Conservation (phyloP, 2,329 filamentous ascomycete species). For the Trichoderma atroviride region DNA sequence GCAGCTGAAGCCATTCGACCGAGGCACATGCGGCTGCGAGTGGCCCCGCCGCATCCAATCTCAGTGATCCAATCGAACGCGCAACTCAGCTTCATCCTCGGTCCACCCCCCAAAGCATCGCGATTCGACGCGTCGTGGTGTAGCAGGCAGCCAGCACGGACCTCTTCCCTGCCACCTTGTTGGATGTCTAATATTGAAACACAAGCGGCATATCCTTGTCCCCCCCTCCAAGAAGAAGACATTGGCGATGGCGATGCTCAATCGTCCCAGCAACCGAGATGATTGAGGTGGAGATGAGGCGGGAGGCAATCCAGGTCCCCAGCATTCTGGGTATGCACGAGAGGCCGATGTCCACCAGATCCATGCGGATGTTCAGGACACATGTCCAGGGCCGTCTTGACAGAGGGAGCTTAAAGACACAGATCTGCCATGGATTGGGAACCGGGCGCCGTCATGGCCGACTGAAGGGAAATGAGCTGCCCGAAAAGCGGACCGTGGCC, state of each 20-base stretch:
- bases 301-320: slow-evolving; percentile 13
- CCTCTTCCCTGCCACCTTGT: slow-evolving; percentile 22
- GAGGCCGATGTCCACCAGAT: slow-evolving; percentile 15
- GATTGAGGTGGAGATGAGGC: slow-evolving; percentile 16
- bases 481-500: slow-evolving; percentile 23
- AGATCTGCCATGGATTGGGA: slow-evolving; percentile 23
- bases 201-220: slow-evolving; percentile 10
- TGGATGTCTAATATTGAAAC: slow-evolving; percentile 16
- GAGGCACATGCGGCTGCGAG: slow-evolving; percentile 23
- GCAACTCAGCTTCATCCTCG: slow-evolving; percentile 10
- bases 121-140: slow-evolving; percentile 25
- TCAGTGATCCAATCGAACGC: slow-evolving; percentile 12
- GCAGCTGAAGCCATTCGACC: slow-evolving; percentile 24
- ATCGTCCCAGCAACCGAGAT: slow-evolving; percentile 21
- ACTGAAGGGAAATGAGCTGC: slow-evolving; percentile 23
- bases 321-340: slow-evolving; percentile 20
- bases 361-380: slow-evolving; percentile 18
- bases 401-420: slow-evolving; percentile 17
- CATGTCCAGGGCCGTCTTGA: slow-evolving; percentile 13
- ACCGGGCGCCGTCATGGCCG: slow-evolving; percentile 11
- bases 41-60: slow-evolving; percentile 15
- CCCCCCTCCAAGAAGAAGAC: not conserved
- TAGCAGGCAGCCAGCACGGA: slow-evolving; percentile 17
- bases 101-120: slow-evolving; percentile 8
- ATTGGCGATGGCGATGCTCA: not conserved